A percentile compares a stretch with the other conserved stretches of the same genome.
phyloP scores from a whole-genome alignment of 495 filamentous ascomycete species.

The Neurospora tetraspora region DNA sequence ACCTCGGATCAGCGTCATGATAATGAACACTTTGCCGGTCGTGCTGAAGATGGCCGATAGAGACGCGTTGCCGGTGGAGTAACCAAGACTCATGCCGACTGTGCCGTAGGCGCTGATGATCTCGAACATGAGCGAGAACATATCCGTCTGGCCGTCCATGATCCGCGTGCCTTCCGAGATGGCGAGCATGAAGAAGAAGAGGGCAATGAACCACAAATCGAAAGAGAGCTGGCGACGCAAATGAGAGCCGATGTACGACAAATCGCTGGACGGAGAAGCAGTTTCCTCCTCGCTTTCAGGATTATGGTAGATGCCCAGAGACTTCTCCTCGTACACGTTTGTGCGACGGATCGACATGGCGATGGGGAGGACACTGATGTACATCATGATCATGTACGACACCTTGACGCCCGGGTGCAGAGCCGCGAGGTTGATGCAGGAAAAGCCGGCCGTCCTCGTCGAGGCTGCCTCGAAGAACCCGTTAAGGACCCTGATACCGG shows the following conservation, averaged over 20 bases:
- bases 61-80: conserved; percentile 59
- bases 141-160: conserved; percentile 40
- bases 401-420: conserved; percentile 90
- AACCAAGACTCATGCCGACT: conserved; percentile 82
- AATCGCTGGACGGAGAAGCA: conserved; percentile 26
- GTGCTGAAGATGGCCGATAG: conserved; percentile 71
- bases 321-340: conserved; percentile 95
- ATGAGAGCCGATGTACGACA: conserved; percentile 80
- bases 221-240: conserved; percentile 84
- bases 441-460: conserved; percentile 82
- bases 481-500: conserved; percentile 64
- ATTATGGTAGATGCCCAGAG: conserved; percentile 64
- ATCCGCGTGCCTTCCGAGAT: conserved; percentile 63
- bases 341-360: conserved; percentile 88
- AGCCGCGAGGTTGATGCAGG: conserved; percentile 60
- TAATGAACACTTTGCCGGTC: conserved; percentile 82
- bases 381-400: conserved; percentile 98
- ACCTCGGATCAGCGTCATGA: conserved; percentile 88
- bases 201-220: conserved; percentile 89
- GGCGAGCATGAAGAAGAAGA: conserved; percentile 78
- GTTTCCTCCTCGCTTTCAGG: conserved; percentile 29
- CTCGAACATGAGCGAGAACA: conserved; percentile 82
- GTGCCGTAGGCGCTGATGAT: conserved; percentile 90
- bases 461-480: conserved; percentile 81
- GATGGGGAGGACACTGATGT: conserved; percentile 93